Conservation (phyloP, 345 rosid genomes). For the Leavenworthia alabamica region DNA sequence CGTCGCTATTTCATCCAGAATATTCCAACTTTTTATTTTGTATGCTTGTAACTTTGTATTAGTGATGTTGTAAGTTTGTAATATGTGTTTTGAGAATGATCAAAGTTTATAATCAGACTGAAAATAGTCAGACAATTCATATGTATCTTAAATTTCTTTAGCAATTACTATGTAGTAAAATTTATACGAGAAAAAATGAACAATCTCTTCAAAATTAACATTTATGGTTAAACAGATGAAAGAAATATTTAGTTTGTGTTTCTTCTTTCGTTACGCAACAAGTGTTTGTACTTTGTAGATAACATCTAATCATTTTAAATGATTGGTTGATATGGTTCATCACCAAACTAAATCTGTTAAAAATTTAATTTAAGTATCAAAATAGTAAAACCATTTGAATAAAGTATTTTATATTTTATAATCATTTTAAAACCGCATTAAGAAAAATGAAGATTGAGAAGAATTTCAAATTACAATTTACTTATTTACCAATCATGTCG, state of each 20-base stretch:
- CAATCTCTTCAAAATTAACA: not conserved
- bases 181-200: no score
- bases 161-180: no score
- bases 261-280: not conserved
- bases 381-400: not conserved
- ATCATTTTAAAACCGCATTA: not conserved
- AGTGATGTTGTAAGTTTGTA: no score
- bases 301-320: not conserved
- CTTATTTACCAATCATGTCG: conserved; percentile 16
- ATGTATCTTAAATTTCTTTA: no score
- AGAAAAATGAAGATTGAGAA: not conserved
- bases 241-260: not conserved
- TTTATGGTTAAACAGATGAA: not conserved
- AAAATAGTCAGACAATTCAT: no score
- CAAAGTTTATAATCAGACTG: no score
- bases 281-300: not conserved
- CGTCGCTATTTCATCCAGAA: no score
- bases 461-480: not conserved
- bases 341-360: no score
- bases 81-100: no score
- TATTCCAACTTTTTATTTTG: no score
- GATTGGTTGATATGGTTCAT: not conserved
- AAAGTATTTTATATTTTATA: not conserved
- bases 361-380: not conserved
- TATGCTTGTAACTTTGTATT: no score